These are phyloP conservation scores for Sinapis alba DNA, from an alignment of 441 rosid species.

Conservation along the genomic window DNA sequence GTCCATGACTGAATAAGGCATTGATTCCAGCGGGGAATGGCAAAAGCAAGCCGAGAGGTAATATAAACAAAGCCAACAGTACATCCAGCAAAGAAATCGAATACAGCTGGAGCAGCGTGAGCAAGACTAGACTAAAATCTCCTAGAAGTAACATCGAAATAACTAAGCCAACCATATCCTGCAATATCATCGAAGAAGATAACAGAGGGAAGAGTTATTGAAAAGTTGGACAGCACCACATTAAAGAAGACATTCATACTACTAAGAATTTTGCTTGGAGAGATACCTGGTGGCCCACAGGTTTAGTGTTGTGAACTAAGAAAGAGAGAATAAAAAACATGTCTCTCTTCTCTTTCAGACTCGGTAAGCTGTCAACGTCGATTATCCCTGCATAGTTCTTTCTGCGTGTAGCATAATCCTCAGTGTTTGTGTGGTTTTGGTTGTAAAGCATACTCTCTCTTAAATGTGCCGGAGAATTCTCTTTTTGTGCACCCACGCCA, in stretches of 20 bases:
- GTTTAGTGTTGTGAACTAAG: slow-evolving; percentile 93
- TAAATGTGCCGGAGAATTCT: slow-evolving; percentile 47
- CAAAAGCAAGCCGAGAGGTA: slow-evolving; percentile 94
- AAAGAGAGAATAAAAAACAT: slow-evolving; percentile 89
- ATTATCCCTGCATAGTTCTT: slow-evolving; percentile 71
- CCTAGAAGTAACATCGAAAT: slow-evolving; percentile 97
- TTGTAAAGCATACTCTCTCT: slow-evolving; percentile 53
- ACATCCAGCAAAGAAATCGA: slow-evolving; percentile 88
- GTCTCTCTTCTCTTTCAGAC: slow-evolving; percentile 94
- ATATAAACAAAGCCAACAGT: slow-evolving; percentile 80
- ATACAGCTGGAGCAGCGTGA: slow-evolving; percentile 95
- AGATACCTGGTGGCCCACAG: slow-evolving; percentile 98
- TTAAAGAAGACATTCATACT: slow-evolving; percentile 7
- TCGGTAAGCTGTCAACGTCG: slow-evolving; percentile 73
- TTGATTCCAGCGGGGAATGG: slow-evolving; percentile 99
- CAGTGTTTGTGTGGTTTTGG: slow-evolving; percentile 51
- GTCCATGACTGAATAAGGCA: slow-evolving; percentile 99
- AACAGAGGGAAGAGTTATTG: slow-evolving; percentile 6
- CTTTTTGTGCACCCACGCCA: slow-evolving; percentile 47
- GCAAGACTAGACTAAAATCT: slow-evolving; percentile 99
- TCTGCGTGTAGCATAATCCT: slow-evolving; percentile 53
- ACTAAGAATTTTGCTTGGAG: slow-evolving; percentile 7
- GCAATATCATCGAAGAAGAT: slow-evolving; percentile 42
- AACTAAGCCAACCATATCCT: slow-evolving; percentile 99
- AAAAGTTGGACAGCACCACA: neutral